Percentiles rank a stretch among this genome's conserved stretches.
phyloP scores from a whole-genome alignment of 139 green algal genomes.

The Picochlorum sp. region DNA sequence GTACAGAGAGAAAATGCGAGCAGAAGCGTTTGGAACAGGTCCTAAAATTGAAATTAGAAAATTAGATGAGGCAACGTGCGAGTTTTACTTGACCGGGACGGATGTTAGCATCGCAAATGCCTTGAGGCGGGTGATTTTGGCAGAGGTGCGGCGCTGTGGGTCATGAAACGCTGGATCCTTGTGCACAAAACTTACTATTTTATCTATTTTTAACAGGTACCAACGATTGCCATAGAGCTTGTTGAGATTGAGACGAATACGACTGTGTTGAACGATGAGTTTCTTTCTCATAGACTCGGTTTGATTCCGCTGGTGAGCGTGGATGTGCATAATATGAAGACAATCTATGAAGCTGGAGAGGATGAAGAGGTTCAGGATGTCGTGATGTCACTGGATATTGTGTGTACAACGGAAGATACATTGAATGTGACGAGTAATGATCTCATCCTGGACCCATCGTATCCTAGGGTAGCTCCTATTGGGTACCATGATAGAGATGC shows the following conservation, averaged over 20 bases:
- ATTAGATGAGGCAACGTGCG: slow-evolving; percentile 50
- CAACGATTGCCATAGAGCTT: slow-evolving; percentile 96
- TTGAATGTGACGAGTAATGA: slow-evolving; percentile 61
- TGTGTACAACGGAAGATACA: slow-evolving; percentile 49
- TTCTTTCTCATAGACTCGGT: slow-evolving; percentile 76
- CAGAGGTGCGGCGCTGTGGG: slow-evolving; percentile 35
- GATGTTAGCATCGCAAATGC: slow-evolving; percentile 89
- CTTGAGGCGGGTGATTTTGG: slow-evolving; percentile 86
- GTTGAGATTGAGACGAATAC: slow-evolving; percentile 97
- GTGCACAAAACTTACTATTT: no score
- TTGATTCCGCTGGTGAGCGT: slow-evolving; percentile 78
- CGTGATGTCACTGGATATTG: slow-evolving; percentile 50
- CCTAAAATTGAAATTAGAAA: slow-evolving; percentile 11
- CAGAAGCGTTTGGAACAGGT: background rate
- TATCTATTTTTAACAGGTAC: slow-evolving; percentile 46
- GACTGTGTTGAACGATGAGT: slow-evolving; percentile 95
- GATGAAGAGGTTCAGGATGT: slow-evolving; percentile 50
- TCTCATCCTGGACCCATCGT: slow-evolving; percentile 23
- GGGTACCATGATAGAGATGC: slow-evolving; percentile 26
- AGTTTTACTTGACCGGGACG: slow-evolving; percentile 82
- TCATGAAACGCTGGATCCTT: background rate
- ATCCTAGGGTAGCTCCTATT: slow-evolving; percentile 29
- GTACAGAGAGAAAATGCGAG: no score
- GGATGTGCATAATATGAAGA: slow-evolving; percentile 50
- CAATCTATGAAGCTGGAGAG: slow-evolving; percentile 35